These are phyloP conservation scores for Wickerhamiella infanticola DNA, from an alignment of 1,139 yeast species.

Conservation along the genomic window DNA sequence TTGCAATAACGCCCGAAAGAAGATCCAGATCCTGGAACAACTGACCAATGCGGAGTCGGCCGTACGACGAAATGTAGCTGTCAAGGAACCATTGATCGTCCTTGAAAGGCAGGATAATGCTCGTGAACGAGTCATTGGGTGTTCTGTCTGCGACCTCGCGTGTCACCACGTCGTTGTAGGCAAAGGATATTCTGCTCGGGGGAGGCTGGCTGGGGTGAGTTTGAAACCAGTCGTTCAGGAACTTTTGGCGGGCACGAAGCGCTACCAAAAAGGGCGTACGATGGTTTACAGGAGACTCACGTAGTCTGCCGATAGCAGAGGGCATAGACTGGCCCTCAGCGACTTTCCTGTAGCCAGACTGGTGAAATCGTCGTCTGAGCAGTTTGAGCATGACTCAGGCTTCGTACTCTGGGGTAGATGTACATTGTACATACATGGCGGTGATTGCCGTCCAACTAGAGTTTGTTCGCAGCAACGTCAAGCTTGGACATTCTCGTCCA, in stretches of 20 bases:
- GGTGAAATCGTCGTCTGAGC: neutral
- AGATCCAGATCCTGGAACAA: constrained; percentile 79
- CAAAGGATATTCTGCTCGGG: constrained; percentile 54
- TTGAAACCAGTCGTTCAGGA: constrained; percentile 42
- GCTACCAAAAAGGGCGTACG: constrained; percentile 70
- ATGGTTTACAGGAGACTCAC: constrained; percentile 24
- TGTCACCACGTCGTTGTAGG: constrained; percentile 36
- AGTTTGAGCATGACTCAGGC: neutral
- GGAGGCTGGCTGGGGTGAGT: constrained; percentile 21
- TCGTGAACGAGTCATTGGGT: constrained; percentile 61
- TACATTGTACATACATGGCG: too few relatives aligned
- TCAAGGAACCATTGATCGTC: constrained; percentile 74
- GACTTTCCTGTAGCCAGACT: neutral
- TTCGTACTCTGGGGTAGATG: too few relatives aligned
- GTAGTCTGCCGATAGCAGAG: neutral
- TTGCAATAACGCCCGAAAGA: constrained; percentile 74
- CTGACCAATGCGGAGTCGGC: constrained; percentile 80
- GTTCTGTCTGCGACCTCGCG: constrained; percentile 59
- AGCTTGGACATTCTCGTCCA: too few relatives aligned
- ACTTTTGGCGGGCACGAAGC: constrained; percentile 54
- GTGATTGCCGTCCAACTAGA: too few relatives aligned
- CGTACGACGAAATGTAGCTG: constrained; percentile 75
- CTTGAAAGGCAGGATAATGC: constrained; percentile 62
- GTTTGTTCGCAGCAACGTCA: too few relatives aligned
- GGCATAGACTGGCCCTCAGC: neutral